phyloP scores from a whole-genome alignment of 2,329 filamentous ascomycete genomes.

The Pseudopyrenochaeta lycopersici region DNA sequence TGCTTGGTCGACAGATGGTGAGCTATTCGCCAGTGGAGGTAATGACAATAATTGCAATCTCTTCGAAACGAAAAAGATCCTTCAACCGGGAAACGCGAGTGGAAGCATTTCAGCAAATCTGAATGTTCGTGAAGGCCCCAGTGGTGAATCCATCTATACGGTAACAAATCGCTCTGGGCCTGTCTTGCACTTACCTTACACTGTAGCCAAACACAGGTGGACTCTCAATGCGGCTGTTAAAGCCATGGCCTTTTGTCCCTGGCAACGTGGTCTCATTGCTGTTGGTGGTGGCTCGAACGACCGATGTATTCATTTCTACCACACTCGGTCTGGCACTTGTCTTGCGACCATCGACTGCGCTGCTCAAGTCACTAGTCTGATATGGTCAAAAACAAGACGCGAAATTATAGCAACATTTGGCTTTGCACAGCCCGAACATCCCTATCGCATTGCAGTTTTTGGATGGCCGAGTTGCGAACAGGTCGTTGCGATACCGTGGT shows the following conservation, averaged over 20 bases:
- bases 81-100: slow-evolving; percentile 38
- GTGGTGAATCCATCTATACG: slow-evolving; percentile 44
- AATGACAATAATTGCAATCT: slow-evolving; percentile 92
- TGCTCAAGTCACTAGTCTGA: slow-evolving; percentile 90
- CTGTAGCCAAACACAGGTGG: slow-evolving; percentile 75
- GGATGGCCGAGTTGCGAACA: slow-evolving; percentile 92
- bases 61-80: slow-evolving; percentile 73
- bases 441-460: slow-evolving; percentile 89
- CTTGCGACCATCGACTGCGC: slow-evolving; percentile 91
- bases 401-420: slow-evolving; percentile 96
- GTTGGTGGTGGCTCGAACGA: slow-evolving; percentile 95
- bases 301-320: slow-evolving; percentile 95
- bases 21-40: slow-evolving; percentile 83
- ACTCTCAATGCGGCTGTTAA: slow-evolving; percentile 89
- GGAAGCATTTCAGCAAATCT: slow-evolving; percentile 21
- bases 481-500: slow-evolving; percentile 86
- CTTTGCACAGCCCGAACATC: slow-evolving; percentile 89
- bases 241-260: slow-evolving; percentile 95
- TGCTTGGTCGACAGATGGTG: slow-evolving; percentile 82
- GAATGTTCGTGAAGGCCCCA: slow-evolving; percentile 35
- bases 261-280: slow-evolving; percentile 86
- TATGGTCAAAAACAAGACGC: slow-evolving; percentile 85
- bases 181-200: slow-evolving; percentile 59
- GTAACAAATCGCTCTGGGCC: slow-evolving; percentile 42
- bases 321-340: slow-evolving; percentile 81